Percentiles rank a stretch among this genome's conserved stretches.
Evolutionary conservation across 306 rosid species (phyloP).

Genomic region (Cucurbita pepo): DNA sequence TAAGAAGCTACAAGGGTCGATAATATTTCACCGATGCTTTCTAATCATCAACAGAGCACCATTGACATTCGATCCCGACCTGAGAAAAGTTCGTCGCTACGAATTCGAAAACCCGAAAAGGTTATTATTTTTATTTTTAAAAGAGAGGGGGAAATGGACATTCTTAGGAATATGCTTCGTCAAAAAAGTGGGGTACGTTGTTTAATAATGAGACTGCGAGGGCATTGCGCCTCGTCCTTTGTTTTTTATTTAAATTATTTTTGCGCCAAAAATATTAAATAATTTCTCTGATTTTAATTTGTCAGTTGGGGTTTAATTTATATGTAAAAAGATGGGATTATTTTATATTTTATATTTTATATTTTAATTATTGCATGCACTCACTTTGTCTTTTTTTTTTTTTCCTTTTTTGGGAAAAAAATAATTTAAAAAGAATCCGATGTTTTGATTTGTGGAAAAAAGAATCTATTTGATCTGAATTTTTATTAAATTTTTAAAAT

Average conservation of each 20-base stretch:
- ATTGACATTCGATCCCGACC: background rate
- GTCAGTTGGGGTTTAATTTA: background rate
- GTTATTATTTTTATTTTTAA: background rate
- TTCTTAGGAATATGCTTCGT: slow-evolving; percentile 54
- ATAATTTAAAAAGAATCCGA: background rate
- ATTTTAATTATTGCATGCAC: background rate
- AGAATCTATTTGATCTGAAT: background rate
- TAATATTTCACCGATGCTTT: background rate
- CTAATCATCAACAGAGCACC: background rate
- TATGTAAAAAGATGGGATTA: background rate
- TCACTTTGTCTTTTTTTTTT: background rate
- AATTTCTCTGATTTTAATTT: background rate
- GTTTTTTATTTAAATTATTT: background rate
- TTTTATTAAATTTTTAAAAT: background rate
- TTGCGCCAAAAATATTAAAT: background rate
- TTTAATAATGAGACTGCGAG: slow-evolving; percentile 13
- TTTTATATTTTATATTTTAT: background rate
- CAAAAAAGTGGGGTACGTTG: background rate
- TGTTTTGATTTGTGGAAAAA: background rate
- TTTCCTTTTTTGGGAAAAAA: background rate
- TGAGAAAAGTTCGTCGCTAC: background rate
- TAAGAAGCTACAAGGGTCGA: background rate
- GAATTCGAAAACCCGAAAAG: background rate
- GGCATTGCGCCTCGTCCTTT: slow-evolving; percentile 58
- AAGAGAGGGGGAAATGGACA: slow-evolving; percentile 12